Base-by-base conservation (phyloP, 495 filamentous ascomycete genomes). In the Podospora pseudoanserina region DNA sequence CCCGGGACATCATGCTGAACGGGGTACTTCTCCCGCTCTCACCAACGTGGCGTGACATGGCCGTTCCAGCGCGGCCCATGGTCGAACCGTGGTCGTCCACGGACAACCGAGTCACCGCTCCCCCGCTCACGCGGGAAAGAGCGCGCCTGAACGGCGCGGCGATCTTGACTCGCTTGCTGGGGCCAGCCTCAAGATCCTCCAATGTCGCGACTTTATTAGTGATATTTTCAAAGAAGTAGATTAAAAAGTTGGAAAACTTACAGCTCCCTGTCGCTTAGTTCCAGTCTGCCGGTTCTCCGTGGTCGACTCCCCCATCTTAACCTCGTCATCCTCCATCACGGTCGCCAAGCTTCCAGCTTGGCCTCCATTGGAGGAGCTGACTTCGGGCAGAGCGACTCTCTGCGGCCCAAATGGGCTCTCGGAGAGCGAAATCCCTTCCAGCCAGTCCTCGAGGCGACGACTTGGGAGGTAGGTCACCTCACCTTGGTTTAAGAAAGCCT, bases 1-100 rank as follows among this genome's bases (percentile, higher is more conserved):
- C 65, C 39, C 62, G 63, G 1, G 71, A 65, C 26, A 71, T 32
- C 18, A 44, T 44, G 30, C 61, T 63, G 16, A 63, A 19, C 0
- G 32, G 30, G 9, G 61, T 63, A 7, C 32, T n/a, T n/a, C n/a
- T 32, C 2, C 61, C 19, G 27, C 16, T 20, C 6, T 9, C 6
- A 58, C 6, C 5, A 4, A 4, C n/a, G n/a, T 3, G 18, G 3
- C 19, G 55, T 0, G 55, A 58, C 7, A 26, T 20, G 3, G 19
- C 55, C 6, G 13, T n/a, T 5, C 55, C 55, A 20, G 55, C 55
- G 2, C n/a, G n/a, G 4, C 5, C 15, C 55, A 58, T 5, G 55
- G 5, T 3, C 0, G 55, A 19, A 2, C n/a, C n/a, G 13, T 11
- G 5, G 55, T 58, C 55, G 18, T 5, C 55, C n/a, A 23, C 18